phyloP scores from a whole-genome alignment of 306 rosid genomes.

The Carpinus viminea region DNA sequence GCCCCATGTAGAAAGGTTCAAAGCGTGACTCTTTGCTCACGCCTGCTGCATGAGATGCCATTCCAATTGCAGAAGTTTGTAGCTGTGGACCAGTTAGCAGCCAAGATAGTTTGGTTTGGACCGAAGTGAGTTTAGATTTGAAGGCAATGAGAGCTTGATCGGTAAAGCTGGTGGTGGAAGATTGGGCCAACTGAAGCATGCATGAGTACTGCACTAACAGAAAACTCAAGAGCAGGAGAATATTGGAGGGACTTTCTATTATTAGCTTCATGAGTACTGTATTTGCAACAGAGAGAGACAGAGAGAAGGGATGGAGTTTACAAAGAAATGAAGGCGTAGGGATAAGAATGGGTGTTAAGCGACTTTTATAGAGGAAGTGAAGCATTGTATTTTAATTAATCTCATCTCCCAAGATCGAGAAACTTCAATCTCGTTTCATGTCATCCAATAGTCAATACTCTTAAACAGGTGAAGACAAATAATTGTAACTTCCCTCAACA shows the following conservation, averaged over 20 bases:
- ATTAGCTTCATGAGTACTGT: not conserved
- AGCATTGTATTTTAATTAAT: too few relatives aligned
- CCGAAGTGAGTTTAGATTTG: not conserved
- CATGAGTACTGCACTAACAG: not conserved
- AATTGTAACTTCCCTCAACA: too few relatives aligned
- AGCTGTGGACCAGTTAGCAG: too few relatives aligned
- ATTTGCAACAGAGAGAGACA: too few relatives aligned
- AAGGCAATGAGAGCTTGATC: conserved; percentile 12
- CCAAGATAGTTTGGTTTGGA: too few relatives aligned
- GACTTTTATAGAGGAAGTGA: too few relatives aligned
- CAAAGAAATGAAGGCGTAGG: not conserved
- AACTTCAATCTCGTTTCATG: too few relatives aligned
- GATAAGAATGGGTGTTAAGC: not conserved
- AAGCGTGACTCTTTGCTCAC: not conserved
- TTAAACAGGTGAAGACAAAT: too few relatives aligned
- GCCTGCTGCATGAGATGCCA: too few relatives aligned
- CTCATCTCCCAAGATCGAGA: too few relatives aligned
- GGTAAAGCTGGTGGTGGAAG: not conserved
- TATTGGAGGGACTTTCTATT: not conserved
- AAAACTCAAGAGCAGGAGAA: not conserved
- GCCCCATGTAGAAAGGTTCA: not conserved
- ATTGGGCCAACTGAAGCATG: not conserved
- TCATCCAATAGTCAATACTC: too few relatives aligned
- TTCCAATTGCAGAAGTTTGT: too few relatives aligned
- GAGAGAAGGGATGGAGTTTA: not conserved